phyloP scores from a whole-genome alignment of 2,329 filamentous ascomycete species.

The Malbranchea cinnamomea region DNA sequence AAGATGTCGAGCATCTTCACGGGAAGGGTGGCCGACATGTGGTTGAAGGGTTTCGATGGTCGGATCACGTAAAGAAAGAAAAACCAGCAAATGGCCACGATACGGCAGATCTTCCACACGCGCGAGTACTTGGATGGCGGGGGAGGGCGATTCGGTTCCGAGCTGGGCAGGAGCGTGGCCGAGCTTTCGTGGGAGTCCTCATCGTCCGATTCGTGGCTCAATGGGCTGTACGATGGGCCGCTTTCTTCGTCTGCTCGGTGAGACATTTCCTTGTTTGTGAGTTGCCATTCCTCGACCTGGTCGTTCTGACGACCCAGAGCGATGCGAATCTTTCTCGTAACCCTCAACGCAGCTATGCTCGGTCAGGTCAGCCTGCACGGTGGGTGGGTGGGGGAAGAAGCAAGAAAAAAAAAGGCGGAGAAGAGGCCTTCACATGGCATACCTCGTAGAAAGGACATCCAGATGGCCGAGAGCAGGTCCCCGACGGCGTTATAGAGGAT shows the following conservation, averaged over 20 bases:
- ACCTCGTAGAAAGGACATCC: not conserved
- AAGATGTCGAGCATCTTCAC: slow-evolving; percentile 13
- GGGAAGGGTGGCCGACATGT: slow-evolving; percentile 15
- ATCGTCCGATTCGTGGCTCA: no score
- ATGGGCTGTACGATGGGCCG: no score
- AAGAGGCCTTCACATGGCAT: slow-evolving; percentile 5
- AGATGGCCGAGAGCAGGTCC: slow-evolving; percentile 11
- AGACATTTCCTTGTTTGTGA: no score
- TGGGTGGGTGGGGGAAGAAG: no score
- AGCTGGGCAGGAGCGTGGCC: not conserved
- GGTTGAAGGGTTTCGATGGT: slow-evolving; percentile 14
- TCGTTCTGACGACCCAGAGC: no score
- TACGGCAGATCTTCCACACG: slow-evolving; percentile 8
- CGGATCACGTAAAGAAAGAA: slow-evolving; percentile 10
- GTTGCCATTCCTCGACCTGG: no score
- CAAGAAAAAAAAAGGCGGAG: no score
- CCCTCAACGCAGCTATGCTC: no score
- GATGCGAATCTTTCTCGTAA: no score
- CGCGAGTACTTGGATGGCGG: not conserved
- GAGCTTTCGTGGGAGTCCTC: not conserved
- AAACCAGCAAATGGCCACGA: not conserved
- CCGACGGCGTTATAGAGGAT: slow-evolving; percentile 8
- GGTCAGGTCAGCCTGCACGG: no score
- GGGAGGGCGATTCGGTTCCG: not conserved
- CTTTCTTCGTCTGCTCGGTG: no score